Evolutionary conservation across 306 rosid genomes (phyloP).

Genomic region (Pterocarpus macrocarpus): DNA sequence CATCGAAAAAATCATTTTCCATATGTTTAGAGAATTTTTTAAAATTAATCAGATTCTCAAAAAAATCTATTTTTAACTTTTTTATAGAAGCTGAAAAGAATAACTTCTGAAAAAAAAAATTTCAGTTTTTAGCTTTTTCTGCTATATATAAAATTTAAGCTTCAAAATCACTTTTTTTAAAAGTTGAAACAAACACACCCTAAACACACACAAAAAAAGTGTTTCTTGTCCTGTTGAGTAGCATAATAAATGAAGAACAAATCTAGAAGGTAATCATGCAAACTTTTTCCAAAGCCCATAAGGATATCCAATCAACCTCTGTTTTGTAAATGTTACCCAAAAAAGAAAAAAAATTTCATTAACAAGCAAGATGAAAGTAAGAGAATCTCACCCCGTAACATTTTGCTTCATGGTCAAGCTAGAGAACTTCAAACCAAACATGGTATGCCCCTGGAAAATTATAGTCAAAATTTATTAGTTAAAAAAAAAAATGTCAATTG

Average conservation of each 20-base stretch:
- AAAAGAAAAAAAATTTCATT: not conserved
- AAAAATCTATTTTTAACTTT: too few species aligned
- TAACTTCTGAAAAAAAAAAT: too few species aligned
- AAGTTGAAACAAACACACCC: not conserved
- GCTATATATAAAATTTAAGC: too few species aligned
- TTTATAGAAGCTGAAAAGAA: too few species aligned
- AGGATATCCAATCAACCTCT: slow-evolving; percentile 16
- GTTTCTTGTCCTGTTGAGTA: not conserved
- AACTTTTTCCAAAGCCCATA: not conserved
- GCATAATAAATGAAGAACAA: slow-evolving; percentile 20
- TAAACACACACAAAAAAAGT: not conserved
- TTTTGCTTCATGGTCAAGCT: slow-evolving; percentile 88
- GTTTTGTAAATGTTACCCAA: not conserved
- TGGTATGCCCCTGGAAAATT: slow-evolving; percentile 73
- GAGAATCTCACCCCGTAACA: slow-evolving; percentile 70
- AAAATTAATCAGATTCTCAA: too few species aligned
- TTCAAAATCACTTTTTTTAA: too few species aligned
- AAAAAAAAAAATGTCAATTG: slow-evolving; percentile 11
- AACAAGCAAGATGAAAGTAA: slow-evolving; percentile 39
- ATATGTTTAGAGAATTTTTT: too few species aligned
- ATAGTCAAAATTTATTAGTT: not conserved
- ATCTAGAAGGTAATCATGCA: slow-evolving; percentile 4
- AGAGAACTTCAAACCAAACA: slow-evolving; percentile 81
- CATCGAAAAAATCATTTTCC: too few species aligned
- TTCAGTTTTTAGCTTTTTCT: too few species aligned